Percentiles rank a stretch among this genome's conserved stretches.
Evolutionary conservation across 441 rosid species (phyloP).

Genomic region (Adansonia rubrostipa): DNA sequence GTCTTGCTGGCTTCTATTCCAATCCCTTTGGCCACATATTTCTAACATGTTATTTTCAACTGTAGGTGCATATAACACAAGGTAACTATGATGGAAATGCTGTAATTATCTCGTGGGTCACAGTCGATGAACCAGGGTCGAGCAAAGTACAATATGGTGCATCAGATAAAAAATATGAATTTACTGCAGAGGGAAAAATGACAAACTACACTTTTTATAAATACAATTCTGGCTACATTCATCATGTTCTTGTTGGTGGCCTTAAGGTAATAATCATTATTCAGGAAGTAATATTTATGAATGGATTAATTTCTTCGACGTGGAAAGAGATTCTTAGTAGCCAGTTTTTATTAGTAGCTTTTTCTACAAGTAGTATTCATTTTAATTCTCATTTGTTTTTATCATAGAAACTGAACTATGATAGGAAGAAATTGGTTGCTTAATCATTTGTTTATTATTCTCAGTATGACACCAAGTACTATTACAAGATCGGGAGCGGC

Average conservation of each 20-base stretch:
- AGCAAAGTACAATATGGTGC: slow-evolving; percentile 64
- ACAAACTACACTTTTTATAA: slow-evolving; percentile 74
- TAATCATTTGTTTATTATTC: slow-evolving; percentile 21
- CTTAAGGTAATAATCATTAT: slow-evolving; percentile 65
- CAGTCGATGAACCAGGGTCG: slow-evolving; percentile 71
- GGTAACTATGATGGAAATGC: slow-evolving; percentile 94
- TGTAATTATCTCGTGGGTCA: slow-evolving; percentile 90
- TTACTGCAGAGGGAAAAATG: slow-evolving; percentile 61
- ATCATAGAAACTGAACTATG: neutral
- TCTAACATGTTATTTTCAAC: slow-evolving; percentile 16
- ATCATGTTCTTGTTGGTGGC: slow-evolving; percentile 72
- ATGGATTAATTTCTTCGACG: slow-evolving; percentile 12
- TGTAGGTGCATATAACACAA: slow-evolving; percentile 91
- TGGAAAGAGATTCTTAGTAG: neutral
- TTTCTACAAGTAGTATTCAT: neutral
- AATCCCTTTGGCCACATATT: neutral
- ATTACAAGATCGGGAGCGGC: slow-evolving; percentile 64
- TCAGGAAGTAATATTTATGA: neutral
- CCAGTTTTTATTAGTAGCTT: neutral
- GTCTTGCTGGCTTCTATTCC: slow-evolving; percentile 1
- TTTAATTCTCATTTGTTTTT: no score
- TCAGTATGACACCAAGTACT: slow-evolving; percentile 67
- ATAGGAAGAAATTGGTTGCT: slow-evolving; percentile 3
- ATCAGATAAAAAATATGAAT: slow-evolving; percentile 50
- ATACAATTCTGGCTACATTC: slow-evolving; percentile 88